Conservation (phyloP, 352 stramenopile genomes). For the Pythium grandisporangium region DNA sequence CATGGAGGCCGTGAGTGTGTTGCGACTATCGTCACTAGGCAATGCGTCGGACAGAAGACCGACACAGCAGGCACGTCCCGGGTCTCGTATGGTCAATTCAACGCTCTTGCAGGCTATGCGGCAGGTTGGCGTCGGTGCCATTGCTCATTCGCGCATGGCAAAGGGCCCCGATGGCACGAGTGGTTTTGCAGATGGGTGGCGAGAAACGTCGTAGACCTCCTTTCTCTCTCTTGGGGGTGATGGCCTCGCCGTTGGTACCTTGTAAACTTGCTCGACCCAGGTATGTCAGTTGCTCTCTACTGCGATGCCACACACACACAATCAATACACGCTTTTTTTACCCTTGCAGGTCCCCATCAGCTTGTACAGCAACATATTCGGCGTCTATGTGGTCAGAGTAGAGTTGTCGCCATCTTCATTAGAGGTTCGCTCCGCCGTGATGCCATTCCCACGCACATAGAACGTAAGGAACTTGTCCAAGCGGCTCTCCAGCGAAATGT, state of each 20-base stretch:
- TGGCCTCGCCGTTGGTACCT: too few relatives aligned
- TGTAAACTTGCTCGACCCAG: too few relatives aligned
- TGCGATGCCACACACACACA: too few relatives aligned
- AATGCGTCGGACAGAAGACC: too few relatives aligned
- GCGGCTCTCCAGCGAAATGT: slow-evolving; percentile 66
- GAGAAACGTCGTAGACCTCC: slow-evolving; percentile 2
- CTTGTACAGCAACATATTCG: too few relatives aligned
- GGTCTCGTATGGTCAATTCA: slow-evolving; percentile 51
- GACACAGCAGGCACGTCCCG: slow-evolving; percentile 19
- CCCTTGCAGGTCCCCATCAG: too few relatives aligned
- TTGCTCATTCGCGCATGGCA: slow-evolving; percentile 56
- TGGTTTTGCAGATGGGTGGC: slow-evolving; percentile 55
- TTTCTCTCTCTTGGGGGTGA: too few relatives aligned
- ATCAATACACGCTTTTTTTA: too few relatives aligned
- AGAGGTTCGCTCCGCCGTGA: too few relatives aligned
- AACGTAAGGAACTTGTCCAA: slow-evolving; percentile 70
- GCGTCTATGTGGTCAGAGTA: too few relatives aligned
- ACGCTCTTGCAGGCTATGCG: slow-evolving; percentile 59
- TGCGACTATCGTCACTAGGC: slow-evolving; percentile 23
- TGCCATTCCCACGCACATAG: slow-evolving; percentile 42
- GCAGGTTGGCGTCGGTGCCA: slow-evolving; percentile 43
- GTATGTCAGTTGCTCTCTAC: too few relatives aligned
- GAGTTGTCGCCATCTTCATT: too few relatives aligned
- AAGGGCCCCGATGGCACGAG: slow-evolving; percentile 66
- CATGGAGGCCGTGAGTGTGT: slow-evolving; percentile 30